Conservation (phyloP, 495 filamentous ascomycete genomes). For the Xylaria curta region DNA sequence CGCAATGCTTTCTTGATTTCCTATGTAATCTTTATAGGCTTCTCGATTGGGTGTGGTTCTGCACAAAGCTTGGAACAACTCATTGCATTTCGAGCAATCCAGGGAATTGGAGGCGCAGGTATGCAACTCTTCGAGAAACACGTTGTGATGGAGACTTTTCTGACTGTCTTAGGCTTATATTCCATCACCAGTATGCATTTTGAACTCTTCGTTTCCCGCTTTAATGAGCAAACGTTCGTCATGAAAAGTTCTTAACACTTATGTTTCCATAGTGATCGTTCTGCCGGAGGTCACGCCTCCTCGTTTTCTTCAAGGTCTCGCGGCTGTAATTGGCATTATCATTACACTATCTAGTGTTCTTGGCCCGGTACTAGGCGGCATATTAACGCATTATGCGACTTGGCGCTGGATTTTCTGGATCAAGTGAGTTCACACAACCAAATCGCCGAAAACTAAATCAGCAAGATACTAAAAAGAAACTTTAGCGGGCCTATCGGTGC, state of each 20-base stretch:
- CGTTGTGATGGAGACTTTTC: background rate
- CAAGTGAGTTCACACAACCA: slow-evolving; percentile 48
- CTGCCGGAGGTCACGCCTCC: slow-evolving; percentile 57
- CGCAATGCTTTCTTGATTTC: slow-evolving; percentile 53
- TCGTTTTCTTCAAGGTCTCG: slow-evolving; percentile 44
- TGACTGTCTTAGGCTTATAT: slow-evolving; percentile 44
- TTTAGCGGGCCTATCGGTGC: slow-evolving; percentile 55
- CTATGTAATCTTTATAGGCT: slow-evolving; percentile 59
- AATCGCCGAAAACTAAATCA: background rate
- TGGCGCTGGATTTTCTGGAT: slow-evolving; percentile 61
- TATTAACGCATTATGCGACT: slow-evolving; percentile 42
- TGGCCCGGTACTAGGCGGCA: slow-evolving; percentile 55
- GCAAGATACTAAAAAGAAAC: slow-evolving; percentile 1
- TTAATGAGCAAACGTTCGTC: background rate
- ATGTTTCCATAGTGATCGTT: slow-evolving; percentile 46
- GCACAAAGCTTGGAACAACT: slow-evolving; percentile 53
- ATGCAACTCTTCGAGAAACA: slow-evolving; percentile 16
- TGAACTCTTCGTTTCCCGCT: background rate
- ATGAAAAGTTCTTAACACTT: slow-evolving; percentile 1
- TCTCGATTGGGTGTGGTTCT: slow-evolving; percentile 62
- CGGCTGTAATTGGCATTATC: slow-evolving; percentile 41
- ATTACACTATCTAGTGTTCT: slow-evolving; percentile 47
- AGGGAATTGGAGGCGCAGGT: slow-evolving; percentile 56
- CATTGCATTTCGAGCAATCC: slow-evolving; percentile 50
- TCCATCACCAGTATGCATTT: slow-evolving; percentile 48